Evolutionary conservation across 129 eudicot species (phyloP).

Genomic region (Apium graveolens): DNA sequence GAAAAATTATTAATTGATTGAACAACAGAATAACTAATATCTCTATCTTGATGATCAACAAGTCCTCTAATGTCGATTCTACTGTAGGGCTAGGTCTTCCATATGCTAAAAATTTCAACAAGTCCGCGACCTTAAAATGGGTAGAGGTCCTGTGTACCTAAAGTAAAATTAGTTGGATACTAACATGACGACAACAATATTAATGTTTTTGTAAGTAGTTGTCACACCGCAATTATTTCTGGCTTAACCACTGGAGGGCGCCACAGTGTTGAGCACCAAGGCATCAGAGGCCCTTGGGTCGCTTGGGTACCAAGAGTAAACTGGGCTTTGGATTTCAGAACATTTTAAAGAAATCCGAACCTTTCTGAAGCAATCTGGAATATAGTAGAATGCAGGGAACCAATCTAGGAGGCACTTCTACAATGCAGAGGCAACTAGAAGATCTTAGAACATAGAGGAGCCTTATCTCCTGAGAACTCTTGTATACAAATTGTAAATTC

Average conservation of each 20-base stretch:
- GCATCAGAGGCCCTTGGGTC: neutral
- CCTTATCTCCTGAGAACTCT: neutral
- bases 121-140: neutral
- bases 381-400: neutral
- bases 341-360: neutral
- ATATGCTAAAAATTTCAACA: neutral
- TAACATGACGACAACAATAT: neutral
- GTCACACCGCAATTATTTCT: neutral
- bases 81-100: neutral
- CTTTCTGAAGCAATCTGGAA: neutral
- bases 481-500: neutral
- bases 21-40: neutral
- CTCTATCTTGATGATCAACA: neutral
- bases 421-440: neutral
- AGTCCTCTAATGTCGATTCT: neutral
- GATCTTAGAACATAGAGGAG: neutral
- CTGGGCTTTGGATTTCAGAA: neutral
- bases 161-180: neutral
- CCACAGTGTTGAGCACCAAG: neutral
- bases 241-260: neutral
- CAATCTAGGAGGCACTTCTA: neutral
- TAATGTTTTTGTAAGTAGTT: neutral
- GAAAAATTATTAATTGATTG: neutral
- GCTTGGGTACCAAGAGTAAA: neutral
- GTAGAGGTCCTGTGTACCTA: neutral